Percentiles rank a stretch among this genome's conserved stretches.
phyloP scores from a whole-genome alignment of 208 protist genomes.

The Trypanosoma brucei region DNA sequence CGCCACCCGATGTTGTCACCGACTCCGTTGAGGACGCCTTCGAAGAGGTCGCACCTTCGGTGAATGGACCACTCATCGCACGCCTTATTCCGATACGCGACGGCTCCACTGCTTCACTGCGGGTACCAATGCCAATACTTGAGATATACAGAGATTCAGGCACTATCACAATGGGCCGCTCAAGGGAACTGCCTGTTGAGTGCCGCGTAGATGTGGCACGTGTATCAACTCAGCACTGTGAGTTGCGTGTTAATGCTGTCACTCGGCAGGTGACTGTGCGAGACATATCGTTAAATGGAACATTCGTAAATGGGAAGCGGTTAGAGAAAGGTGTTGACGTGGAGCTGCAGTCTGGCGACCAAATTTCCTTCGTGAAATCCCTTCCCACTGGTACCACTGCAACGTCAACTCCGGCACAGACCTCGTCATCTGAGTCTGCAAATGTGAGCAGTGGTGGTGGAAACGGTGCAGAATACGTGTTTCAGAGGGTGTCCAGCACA shows the following conservation, averaged over 20 bases:
- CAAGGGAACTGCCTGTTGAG: constrained; percentile 53
- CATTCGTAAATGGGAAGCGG: constrained; percentile 66
- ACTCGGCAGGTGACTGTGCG: constrained; percentile 46
- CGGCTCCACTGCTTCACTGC: neutral
- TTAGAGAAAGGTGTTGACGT: constrained; percentile 32
- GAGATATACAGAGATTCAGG: constrained; percentile 44
- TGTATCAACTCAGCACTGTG: constrained; percentile 72
- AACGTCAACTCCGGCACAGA: no score
- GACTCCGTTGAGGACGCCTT: constrained; percentile 60
- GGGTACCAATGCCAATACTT: constrained; percentile 11
- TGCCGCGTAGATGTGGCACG: constrained; percentile 52
- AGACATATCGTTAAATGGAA: constrained; percentile 80
- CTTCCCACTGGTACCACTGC: neutral
- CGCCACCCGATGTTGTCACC: neutral
- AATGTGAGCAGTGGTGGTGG: constrained; percentile 1
- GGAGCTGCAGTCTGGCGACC: constrained; percentile 52
- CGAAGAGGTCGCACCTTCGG: constrained; percentile 61
- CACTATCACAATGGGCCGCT: constrained; percentile 51
- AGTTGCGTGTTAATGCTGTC: constrained; percentile 48
- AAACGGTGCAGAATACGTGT: constrained; percentile 30
- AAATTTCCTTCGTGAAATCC: constrained; percentile 38
- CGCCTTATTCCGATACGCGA: constrained; percentile 49
- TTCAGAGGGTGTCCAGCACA: constrained; percentile 49
- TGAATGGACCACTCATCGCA: constrained; percentile 62
- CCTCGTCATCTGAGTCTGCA: constrained; percentile 5